Evolutionary conservation across 176 grass and related monocot species (phyloP), one percentile per base, ranked within the genome.

Genomic region (Musa acuminata): DNA sequence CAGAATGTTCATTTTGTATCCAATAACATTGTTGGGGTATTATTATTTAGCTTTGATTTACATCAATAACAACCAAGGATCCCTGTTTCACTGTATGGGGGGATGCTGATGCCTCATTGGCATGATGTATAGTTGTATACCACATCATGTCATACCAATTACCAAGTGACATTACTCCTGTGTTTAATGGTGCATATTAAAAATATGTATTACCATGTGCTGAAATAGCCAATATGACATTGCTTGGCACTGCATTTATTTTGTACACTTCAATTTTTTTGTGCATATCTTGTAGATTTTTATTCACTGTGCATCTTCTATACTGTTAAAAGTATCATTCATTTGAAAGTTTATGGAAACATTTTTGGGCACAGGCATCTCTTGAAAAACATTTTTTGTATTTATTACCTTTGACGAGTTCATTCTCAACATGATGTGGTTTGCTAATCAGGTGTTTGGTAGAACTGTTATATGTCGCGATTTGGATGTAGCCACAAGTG

Each of bases 391-490:
- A 25, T 69, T 53, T 63, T 19, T 77, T 74, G 65, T 73, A 16
- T 48, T 74, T 70, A 63, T 76, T 20, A 53, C 50, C 0, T 12
- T 22, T 69, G 27, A 20, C 43, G 4, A 16, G 43, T 29, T 80
- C 48, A 69, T 55, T 49, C 72, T 89, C 13, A 8, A 53, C 79
- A 67, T 57, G 20, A 13, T 54, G 60, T 50, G 62, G 74, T 79
- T 64, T 76, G 74, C 84, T 68, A 81, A 52, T 24, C 87, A 94
- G 95, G 84, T 99, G 75, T 99, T 99, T 93, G 95, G 90, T n/a
- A 94, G 95, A 80, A 99, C 90, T 72, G 95, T 94, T 21, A 99
- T 94, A 91, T 99, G 95, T 52, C 87, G 95, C 49, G 88, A 99
- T 73, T 85, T 99, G 70, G 90, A 99, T 89, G 90, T 86, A 49